Evolutionary conservation across 805 yeast genomes (phyloP).

Genomic region (Pichia thaimueangensis): DNA sequence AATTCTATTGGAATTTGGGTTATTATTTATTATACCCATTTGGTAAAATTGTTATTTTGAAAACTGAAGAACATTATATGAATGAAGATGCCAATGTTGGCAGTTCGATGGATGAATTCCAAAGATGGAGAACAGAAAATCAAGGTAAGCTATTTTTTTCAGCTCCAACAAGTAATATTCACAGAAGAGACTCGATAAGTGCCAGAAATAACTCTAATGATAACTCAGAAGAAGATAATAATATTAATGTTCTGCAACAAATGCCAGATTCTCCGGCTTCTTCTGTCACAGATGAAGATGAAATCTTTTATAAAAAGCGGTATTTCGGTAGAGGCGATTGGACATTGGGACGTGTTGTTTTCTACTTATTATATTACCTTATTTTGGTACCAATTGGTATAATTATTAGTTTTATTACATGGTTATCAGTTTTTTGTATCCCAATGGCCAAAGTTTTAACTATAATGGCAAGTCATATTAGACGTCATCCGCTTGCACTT

Average conservation of each 20-base stretch:
- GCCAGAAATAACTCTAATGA: background rate
- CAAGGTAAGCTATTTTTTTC: conserved; percentile 78
- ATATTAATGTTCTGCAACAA: background rate
- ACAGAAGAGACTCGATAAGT: conserved; percentile 6
- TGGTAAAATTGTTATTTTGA: conserved; percentile 79
- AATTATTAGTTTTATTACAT: conserved; percentile 52
- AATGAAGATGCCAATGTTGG: conserved; percentile 89
- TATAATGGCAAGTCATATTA: conserved; percentile 66
- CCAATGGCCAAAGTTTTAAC: conserved; percentile 84
- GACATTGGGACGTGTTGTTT: conserved; percentile 76
- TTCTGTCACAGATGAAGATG: conserved; percentile 24
- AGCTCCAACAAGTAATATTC: conserved; percentile 21
- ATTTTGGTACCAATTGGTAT: conserved; percentile 62
- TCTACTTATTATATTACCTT: conserved; percentile 64
- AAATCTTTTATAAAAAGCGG: conserved; percentile 34
- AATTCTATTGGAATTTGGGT: conserved; percentile 54
- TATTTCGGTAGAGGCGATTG: conserved; percentile 90
- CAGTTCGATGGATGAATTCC: conserved; percentile 74
- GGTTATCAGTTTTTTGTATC: conserved; percentile 82
- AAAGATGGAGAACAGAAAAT: conserved; percentile 78
- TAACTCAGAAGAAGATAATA: background rate
- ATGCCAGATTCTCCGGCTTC: background rate
- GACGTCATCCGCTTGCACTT: conserved; percentile 88
- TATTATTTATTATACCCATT: conserved; percentile 77
- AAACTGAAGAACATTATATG: conserved; percentile 71